Evolutionary conservation across 805 yeast genomes (phyloP).

Genomic region (Wickerhamomyces bovis): DNA sequence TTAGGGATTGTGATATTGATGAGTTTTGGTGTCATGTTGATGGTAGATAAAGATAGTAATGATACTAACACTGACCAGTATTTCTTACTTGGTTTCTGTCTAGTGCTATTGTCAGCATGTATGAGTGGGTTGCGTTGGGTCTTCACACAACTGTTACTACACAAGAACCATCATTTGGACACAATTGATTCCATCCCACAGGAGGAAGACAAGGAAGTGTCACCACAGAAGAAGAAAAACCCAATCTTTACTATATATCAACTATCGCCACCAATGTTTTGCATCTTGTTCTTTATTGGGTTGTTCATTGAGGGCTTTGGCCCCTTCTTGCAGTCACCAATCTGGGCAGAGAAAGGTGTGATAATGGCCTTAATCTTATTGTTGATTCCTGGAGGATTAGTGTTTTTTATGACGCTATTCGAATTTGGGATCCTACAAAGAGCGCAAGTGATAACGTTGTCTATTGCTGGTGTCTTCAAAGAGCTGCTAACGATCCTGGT

Average conservation of each 20-base stretch:
- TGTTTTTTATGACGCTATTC: slow-evolving; percentile 83
- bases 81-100: slow-evolving; percentile 51
- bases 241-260: slow-evolving; percentile 82
- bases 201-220: background rate
- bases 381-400: slow-evolving; percentile 77
- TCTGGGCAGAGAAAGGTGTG: slow-evolving; percentile 63
- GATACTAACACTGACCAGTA: slow-evolving; percentile 13
- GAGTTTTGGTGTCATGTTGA: slow-evolving; percentile 80
- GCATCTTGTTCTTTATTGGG: slow-evolving; percentile 57
- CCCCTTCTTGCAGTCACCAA: slow-evolving; percentile 42
- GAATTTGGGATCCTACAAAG: slow-evolving; percentile 80
- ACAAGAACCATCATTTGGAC: slow-evolving; percentile 40
- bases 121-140: slow-evolving; percentile 95
- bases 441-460: slow-evolving; percentile 79
- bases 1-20: slow-evolving; percentile 66
- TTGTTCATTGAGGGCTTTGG: slow-evolving; percentile 61
- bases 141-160: slow-evolving; percentile 76
- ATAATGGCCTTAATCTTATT: slow-evolving; percentile 50
- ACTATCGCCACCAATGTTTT: slow-evolving; percentile 79
- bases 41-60: slow-evolving; percentile 54
- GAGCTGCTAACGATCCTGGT: slow-evolving; percentile 78
- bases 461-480: slow-evolving; percentile 90
- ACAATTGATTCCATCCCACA: background rate
- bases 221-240: slow-evolving; percentile 35
- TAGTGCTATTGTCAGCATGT: slow-evolving; percentile 74